Percentiles rank a stretch among this genome's conserved stretches.
Evolutionary conservation across 495 filamentous ascomycete genomes (phyloP).

Genomic region (Talaromyces borbonicus): DNA sequence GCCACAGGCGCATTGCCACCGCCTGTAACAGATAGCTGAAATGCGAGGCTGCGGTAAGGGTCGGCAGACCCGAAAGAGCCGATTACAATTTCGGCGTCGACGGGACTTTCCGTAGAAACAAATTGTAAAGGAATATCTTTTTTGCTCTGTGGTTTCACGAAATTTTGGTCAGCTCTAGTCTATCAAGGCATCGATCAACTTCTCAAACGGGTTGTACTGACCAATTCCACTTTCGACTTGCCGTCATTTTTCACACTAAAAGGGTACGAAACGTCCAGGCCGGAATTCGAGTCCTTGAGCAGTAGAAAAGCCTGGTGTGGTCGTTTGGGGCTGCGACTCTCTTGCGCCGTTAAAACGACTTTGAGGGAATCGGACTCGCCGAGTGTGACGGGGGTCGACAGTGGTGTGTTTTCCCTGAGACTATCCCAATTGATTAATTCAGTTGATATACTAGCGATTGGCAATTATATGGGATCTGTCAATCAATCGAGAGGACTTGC

Average conservation of each 20-base stretch:
- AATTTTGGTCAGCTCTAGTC: conserved; percentile 5
- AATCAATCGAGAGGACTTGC: not conserved
- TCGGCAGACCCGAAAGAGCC: conserved; percentile 74
- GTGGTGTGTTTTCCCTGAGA: conserved; percentile 49
- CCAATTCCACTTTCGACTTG: conserved; percentile 74
- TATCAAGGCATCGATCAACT: not conserved
- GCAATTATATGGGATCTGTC: not conserved
- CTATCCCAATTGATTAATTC: conserved; percentile 30
- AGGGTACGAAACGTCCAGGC: conserved; percentile 82
- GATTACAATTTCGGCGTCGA: conserved; percentile 70
- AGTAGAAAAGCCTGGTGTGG: conserved; percentile 92
- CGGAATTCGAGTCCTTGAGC: conserved; percentile 60
- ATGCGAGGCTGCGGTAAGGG: conserved; percentile 53
- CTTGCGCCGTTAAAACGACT: conserved; percentile 67
- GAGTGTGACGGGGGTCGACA: conserved; percentile 56
- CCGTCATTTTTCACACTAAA: conserved; percentile 79
- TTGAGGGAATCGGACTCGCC: conserved; percentile 66
- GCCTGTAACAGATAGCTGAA: conserved; percentile 52
- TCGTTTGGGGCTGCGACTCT: conserved; percentile 65
- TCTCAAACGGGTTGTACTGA: conserved; percentile 31
- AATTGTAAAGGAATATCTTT: conserved; percentile 86
- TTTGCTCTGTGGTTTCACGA: conserved; percentile 51
- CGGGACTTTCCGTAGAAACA: conserved; percentile 50
- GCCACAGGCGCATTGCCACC: conserved; percentile 54
- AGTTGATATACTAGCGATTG: not conserved